phyloP scores from a whole-genome alignment of 176 grass and related monocot species.

The Triticum dicoccoides region DNA sequence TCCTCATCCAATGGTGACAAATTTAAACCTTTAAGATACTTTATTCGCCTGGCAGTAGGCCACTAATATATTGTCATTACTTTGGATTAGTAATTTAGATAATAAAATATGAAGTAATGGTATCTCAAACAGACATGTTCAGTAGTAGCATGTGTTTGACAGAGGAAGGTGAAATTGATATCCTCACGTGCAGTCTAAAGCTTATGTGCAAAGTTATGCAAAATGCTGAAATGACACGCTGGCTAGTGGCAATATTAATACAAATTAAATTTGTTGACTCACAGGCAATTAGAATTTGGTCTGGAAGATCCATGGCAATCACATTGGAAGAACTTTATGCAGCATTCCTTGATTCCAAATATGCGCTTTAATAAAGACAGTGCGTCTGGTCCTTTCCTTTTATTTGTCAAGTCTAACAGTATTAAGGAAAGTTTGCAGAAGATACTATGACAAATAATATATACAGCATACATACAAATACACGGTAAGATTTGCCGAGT shows the following conservation, averaged over 20 bases:
- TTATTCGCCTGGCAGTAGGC: neutral
- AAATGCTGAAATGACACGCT: neutral
- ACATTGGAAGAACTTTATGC: slow-evolving; percentile 24
- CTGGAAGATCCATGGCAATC: slow-evolving; percentile 8
- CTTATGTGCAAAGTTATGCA: neutral
- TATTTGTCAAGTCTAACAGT: slow-evolving; percentile 49
- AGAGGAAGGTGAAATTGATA: neutral
- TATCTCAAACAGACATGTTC: neutral
- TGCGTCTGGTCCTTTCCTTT: slow-evolving; percentile 42
- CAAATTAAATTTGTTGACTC: slow-evolving; percentile 29
- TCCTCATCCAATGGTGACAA: neutral
- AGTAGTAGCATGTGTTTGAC: neutral
- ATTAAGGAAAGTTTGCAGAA: slow-evolving; percentile 26
- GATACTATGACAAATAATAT: slow-evolving; percentile 26
- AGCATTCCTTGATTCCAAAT: slow-evolving; percentile 52
- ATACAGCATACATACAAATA: neutral
- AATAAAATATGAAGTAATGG: neutral
- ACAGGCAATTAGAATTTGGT: slow-evolving; percentile 38
- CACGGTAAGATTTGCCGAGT: neutral
- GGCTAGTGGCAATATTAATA: neutral
- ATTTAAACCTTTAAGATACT: neutral
- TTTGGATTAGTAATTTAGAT: neutral
- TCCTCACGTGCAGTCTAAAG: neutral
- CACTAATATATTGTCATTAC: neutral
- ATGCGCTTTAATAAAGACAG: slow-evolving; percentile 56